phyloP scores from a whole-genome alignment of 2,329 filamentous ascomycete species.

The Cladophialophora immunda region DNA sequence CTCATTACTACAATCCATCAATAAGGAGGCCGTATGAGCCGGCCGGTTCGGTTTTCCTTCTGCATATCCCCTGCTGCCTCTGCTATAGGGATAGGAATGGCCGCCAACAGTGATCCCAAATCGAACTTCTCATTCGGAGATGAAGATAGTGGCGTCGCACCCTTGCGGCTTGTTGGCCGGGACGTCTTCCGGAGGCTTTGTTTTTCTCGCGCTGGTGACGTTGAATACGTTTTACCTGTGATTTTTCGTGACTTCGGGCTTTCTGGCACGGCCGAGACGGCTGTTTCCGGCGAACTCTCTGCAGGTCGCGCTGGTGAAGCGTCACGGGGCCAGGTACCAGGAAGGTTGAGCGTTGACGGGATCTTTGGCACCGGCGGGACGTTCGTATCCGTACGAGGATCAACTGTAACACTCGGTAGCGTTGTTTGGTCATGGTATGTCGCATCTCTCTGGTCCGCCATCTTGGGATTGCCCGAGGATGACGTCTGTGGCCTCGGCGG shows the following conservation, averaged over 20 bases:
- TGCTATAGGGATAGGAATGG: constrained; percentile 36
- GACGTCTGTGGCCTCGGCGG: constrained; percentile 22
- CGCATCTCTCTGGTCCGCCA: neutral
- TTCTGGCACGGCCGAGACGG: constrained; percentile 1
- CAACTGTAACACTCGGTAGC: constrained; percentile 17
- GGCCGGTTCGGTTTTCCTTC: constrained; percentile 29
- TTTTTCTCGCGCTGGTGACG: constrained; percentile 23
- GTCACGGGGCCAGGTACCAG: constrained; percentile 53
- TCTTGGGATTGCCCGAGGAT: constrained; percentile 6
- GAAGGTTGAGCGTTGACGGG: constrained; percentile 51
- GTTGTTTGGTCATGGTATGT: constrained; percentile 34
- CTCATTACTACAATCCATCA: constrained; percentile 16
- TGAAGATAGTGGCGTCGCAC: constrained; percentile 16
- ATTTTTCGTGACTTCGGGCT: constrained; percentile 25
- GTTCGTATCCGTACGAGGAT: constrained; percentile 39
- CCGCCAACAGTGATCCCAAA: constrained; percentile 37
- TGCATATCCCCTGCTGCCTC: constrained; percentile 22
- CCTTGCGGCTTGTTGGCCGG: constrained; percentile 32
- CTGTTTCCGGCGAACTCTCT: constrained; percentile 6
- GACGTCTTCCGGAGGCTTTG: constrained; percentile 26
- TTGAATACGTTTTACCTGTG: constrained; percentile 18
- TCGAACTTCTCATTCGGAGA: constrained; percentile 37
- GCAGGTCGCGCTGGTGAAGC: constrained; percentile 41
- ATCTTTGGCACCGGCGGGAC: constrained; percentile 59
- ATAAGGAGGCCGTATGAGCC: constrained; percentile 38